phyloP scores from a whole-genome alignment of 176 grass and related monocot species.

The Ananas comosus region DNA sequence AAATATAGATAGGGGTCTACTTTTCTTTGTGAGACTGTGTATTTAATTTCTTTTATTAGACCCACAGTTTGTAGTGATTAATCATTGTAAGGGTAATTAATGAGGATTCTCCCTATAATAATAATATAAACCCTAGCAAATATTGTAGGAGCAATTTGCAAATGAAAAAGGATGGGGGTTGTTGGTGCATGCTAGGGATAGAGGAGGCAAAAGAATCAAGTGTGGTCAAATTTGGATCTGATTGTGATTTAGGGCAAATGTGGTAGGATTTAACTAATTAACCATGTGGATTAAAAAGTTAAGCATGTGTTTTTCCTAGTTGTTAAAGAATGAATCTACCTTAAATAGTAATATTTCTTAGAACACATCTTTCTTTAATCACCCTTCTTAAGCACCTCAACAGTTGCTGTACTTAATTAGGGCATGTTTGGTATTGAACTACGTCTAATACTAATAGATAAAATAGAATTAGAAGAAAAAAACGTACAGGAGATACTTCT shows the following conservation, averaged over 20 bases:
- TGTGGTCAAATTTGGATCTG: background rate
- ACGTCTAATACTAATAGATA: no score
- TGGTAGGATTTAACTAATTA: no score
- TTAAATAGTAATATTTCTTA: no score
- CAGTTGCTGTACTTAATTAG: no score
- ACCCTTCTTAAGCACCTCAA: no score
- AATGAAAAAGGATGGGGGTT: background rate
- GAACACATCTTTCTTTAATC: no score
- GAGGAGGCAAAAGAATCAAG: background rate
- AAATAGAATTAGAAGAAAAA: no score
- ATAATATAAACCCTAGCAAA: background rate
- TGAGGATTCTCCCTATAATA: slow-evolving; percentile 30
- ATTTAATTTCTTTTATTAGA: slow-evolving; percentile 13
- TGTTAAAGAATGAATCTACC: no score
- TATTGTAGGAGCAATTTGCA: slow-evolving; percentile 33
- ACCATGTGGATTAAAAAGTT: no score
- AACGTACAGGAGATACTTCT: no score
- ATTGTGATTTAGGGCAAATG: background rate
- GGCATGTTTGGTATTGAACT: no score
- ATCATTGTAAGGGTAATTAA: slow-evolving; percentile 17
- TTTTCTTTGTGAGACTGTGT: background rate
- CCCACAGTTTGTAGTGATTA: background rate
- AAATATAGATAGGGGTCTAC: background rate
- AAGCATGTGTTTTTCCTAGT: no score
- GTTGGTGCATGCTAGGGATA: background rate